These are phyloP conservation scores for Globisporangium sylvaticum DNA, from an alignment of 352 stramenopile genomes.

Conservation along the genomic window DNA sequence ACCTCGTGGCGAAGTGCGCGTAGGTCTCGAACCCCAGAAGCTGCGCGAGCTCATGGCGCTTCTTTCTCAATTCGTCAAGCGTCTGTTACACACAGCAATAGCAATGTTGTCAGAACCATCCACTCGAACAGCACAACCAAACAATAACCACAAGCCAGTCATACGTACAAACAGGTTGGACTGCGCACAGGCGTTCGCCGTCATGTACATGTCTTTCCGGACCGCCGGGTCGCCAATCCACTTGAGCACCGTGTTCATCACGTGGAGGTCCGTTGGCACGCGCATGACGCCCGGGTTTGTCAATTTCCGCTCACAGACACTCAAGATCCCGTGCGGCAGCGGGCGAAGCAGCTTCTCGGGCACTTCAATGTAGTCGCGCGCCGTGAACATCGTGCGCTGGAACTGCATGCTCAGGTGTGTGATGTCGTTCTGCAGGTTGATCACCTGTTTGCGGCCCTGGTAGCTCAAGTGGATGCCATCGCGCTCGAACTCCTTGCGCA, in stretches of 20 bases:
- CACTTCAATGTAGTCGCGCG: conserved; percentile 64
- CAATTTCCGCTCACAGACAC: conserved; percentile 61
- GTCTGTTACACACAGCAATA: conserved; percentile 26
- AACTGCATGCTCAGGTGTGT: conserved; percentile 87
- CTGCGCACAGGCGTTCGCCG: conserved; percentile 78
- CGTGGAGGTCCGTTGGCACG: conserved; percentile 80
- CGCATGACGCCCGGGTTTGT: conserved; percentile 54
- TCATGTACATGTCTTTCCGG: conserved; percentile 89
- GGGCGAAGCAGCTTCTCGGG: conserved; percentile 42
- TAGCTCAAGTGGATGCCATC: conserved; percentile 92
- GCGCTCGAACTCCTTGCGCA: conserved; percentile 93
- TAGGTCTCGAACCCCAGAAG: conserved; percentile 90
- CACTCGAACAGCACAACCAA: conserved; percentile 3
- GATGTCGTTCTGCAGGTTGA: conserved; percentile 87
- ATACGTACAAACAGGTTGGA: conserved; percentile 51
- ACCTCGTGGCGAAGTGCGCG: conserved; percentile 90
- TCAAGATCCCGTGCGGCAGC: conserved; percentile 57
- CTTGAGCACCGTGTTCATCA: conserved; percentile 91
- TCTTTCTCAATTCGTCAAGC: conserved; percentile 83
- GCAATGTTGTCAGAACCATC: background rate
- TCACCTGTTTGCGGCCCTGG: conserved; percentile 72
- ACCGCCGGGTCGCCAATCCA: conserved; percentile 78
- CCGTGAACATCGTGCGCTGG: conserved; percentile 76
- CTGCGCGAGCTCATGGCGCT: conserved; percentile 86
- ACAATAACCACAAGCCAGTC: background rate